Evolutionary conservation across 352 stramenopile species (phyloP).

Genomic region (Phytophthora melonis): DNA sequence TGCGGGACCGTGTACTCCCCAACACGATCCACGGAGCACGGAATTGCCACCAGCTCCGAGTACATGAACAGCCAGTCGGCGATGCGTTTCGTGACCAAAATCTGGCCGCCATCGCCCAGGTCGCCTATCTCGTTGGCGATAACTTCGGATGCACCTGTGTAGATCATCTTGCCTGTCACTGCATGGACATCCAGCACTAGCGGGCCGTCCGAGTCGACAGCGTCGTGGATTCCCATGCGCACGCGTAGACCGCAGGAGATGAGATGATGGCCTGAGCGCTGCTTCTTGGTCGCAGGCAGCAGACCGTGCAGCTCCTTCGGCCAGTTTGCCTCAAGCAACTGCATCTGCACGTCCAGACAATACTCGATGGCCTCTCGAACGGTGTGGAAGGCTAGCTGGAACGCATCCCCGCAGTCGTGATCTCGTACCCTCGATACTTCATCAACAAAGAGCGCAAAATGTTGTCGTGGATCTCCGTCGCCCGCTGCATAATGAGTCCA

Average conservation of each 20-base stretch:
- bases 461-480: slow-evolving; percentile 65
- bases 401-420: slow-evolving; percentile 64
- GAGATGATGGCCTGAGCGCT: slow-evolving; percentile 39
- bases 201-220: slow-evolving; percentile 42
- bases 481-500: slow-evolving; percentile 55
- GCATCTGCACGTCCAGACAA: slow-evolving; percentile 63
- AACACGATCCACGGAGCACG: slow-evolving; percentile 44
- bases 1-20: slow-evolving; percentile 52
- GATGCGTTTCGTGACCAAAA: slow-evolving; percentile 58
- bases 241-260: slow-evolving; percentile 63
- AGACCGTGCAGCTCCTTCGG: slow-evolving; percentile 55
- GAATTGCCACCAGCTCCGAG: slow-evolving; percentile 47
- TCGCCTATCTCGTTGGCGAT: slow-evolving; percentile 66
- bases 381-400: slow-evolving; percentile 70
- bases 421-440: slow-evolving; percentile 70
- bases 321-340: slow-evolving; percentile 55
- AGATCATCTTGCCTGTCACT: slow-evolving; percentile 68
- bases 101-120: slow-evolving; percentile 62
- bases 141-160: slow-evolving; percentile 59
- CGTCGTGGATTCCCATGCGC: slow-evolving; percentile 72
- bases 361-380: slow-evolving; percentile 66
- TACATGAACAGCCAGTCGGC: slow-evolving; percentile 58
- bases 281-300: slow-evolving; percentile 50
- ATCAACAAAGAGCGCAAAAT: slow-evolving; percentile 53
- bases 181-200: slow-evolving; percentile 54